Base-by-base conservation (phyloP, 176 grass and related monocot species). In the Avena atlantica region DNA sequence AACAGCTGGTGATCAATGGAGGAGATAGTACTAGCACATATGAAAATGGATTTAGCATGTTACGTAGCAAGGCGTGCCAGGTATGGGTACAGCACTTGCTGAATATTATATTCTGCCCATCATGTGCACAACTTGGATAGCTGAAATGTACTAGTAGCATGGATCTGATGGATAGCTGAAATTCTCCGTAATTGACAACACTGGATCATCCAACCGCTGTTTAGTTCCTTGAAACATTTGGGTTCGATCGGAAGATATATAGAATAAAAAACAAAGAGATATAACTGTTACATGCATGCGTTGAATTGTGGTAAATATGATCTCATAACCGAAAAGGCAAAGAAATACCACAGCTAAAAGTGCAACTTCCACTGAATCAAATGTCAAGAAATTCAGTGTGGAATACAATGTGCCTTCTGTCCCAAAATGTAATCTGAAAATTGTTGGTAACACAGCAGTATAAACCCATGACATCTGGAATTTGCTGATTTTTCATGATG, bases 1-100 rank as follows among this genome's bases (percentile, higher is more conserved):
- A 83, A 84, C 60, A 79, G 48, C 66, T 52, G 40, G 3, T 83
- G 44, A 52, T 4, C 48, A 68, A 69, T 60, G 70, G 24, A 82
- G 13, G 23, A 81, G 58, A 48, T 17, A 48, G 11, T 34, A 57
- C 25, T 25, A 25, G 16, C 60, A 86, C 60, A 6, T 7, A 78
- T 29, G 31, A 48, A 84, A 52, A 63, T 61, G 19, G 6, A 49
- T 49, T 51, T 61, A 50, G 23, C 2, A 78, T 2, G 29, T 58
- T 67, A 37, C 52, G 42, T 19, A 77, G 64, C 59, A 57, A 61
- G 31, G 16, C 13, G 45, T 31, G 63, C 2, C 15, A 76, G 36
- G 69, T 24, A 20, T 60, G 2, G 9, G 19, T n/a, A 77, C 49
- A 56, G 1, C 55, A 36, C 2, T 74, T 67, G 20, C 9, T 45